Evolutionary conservation across 306 rosid genomes (phyloP).

Genomic region (Comarum palustre): DNA sequence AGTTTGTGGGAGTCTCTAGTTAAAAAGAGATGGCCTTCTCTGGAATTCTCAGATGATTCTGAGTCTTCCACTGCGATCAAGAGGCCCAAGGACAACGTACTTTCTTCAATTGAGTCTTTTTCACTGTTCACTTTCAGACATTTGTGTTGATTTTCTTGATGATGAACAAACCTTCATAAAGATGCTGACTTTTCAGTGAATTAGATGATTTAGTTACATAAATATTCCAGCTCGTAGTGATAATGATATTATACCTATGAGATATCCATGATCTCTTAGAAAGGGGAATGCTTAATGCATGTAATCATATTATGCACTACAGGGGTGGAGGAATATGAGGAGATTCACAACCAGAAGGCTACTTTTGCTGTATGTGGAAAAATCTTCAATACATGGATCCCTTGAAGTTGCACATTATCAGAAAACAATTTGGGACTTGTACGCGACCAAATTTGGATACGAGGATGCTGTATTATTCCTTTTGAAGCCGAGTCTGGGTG

Average conservation of each 20-base stretch:
- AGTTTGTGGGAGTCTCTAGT: conserved; percentile 61
- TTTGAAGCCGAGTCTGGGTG: conserved; percentile 50
- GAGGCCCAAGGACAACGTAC: conserved; percentile 42
- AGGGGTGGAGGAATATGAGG: conserved; percentile 81
- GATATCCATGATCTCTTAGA: not conserved
- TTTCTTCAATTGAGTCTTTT: not conserved
- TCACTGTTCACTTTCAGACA: not conserved
- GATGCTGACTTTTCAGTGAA: not conserved
- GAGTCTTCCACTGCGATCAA: conserved; percentile 23
- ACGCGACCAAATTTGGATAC: conserved; percentile 49
- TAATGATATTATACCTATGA: not conserved
- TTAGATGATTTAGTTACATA: not conserved
- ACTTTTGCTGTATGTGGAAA: conserved; percentile 50
- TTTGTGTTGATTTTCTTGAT: not conserved
- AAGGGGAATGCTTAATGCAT: not conserved
- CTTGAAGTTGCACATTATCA: conserved; percentile 67
- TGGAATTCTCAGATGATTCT: conserved; percentile 21
- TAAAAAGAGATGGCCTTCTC: conserved; percentile 58
- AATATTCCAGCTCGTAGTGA: not conserved
- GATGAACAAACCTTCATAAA: not conserved
- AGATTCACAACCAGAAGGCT: conserved; percentile 57
- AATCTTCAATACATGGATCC: conserved; percentile 35
- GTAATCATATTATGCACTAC: not conserved
- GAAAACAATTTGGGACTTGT: conserved; percentile 47
- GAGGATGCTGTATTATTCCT: conserved; percentile 61